Evolutionary conservation across 2,329 filamentous ascomycete genomes (phyloP).

Genomic region (Fragosphaeria purpurea): DNA sequence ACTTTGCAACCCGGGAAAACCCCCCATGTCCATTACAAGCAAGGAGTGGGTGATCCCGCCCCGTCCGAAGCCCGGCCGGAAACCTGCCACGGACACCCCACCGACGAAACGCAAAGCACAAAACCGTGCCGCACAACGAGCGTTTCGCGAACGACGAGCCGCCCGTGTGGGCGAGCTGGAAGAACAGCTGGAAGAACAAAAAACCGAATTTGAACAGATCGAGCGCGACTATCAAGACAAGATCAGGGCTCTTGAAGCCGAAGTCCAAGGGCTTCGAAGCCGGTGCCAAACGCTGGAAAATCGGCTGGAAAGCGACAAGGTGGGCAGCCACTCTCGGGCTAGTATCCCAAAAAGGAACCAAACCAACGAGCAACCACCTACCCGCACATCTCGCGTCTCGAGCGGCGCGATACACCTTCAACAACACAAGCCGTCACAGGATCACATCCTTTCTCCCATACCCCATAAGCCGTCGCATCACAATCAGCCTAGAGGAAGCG

Average conservation of each 20-base stretch:
- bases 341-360: background rate
- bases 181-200: conserved; percentile 53
- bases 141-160: conserved; percentile 78
- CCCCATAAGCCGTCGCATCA: conserved; percentile 9
- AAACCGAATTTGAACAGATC: conserved; percentile 44
- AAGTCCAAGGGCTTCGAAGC: conserved; percentile 55
- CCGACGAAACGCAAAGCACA: conserved; percentile 90
- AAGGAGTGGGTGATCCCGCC: conserved; percentile 83
- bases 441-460: conserved; percentile 8
- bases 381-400: background rate
- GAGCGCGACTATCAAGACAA: conserved; percentile 49
- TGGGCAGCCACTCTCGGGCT: conserved; percentile 13
- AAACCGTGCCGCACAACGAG: conserved; percentile 83
- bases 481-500: conserved; percentile 10
- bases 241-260: conserved; percentile 49
- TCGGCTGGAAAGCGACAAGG: conserved; percentile 46
- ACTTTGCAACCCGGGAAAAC: conserved; percentile 19
- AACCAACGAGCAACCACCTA: too few species aligned
- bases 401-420: background rate
- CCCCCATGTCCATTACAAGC: conserved; percentile 54
- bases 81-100: conserved; percentile 86
- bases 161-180: conserved; percentile 72
- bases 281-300: conserved; percentile 54
- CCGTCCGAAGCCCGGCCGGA: conserved; percentile 79
- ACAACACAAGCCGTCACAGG: conserved; percentile 4